These are phyloP conservation scores for Moesziomyces sp. DNA, from an alignment of 1,284 basidiomycete species.

Conservation along the genomic window DNA sequence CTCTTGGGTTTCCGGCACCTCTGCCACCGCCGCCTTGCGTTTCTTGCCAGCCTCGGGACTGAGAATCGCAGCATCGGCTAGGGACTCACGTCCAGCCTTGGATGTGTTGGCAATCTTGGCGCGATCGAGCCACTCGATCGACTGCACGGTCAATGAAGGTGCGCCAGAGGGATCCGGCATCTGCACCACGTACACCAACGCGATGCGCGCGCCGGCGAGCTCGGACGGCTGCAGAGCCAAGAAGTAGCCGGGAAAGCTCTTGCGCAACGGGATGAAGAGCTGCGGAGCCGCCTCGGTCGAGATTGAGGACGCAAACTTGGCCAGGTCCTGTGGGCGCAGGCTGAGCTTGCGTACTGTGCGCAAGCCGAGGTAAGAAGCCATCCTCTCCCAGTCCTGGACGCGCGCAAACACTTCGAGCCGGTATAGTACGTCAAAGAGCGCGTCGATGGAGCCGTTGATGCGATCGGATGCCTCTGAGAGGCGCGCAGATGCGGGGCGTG, in stretches of 20 bases:
- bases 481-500: constrained; percentile 20
- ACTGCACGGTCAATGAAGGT: constrained; percentile 39
- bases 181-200: constrained; percentile 45
- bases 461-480: constrained; percentile 45
- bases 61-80: not conserved
- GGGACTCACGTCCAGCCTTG: constrained; percentile 3
- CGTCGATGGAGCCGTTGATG: constrained; percentile 44
- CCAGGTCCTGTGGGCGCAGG: constrained; percentile 69
- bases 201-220: constrained; percentile 31
- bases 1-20: not conserved
- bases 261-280: constrained; percentile 48
- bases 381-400: constrained; percentile 60
- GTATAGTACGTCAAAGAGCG: constrained; percentile 44
- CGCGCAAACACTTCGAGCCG: constrained; percentile 49
- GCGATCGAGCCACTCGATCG: constrained; percentile 58
- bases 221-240: constrained; percentile 48
- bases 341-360: constrained; percentile 78
- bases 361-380: constrained; percentile 68
- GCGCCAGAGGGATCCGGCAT: constrained; percentile 35
- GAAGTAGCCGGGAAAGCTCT: constrained; percentile 52
- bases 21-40: constrained; percentile 11
- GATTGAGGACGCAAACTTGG: constrained; percentile 43
- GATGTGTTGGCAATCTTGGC: constrained; percentile 25
- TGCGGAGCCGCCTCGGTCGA: constrained; percentile 31
- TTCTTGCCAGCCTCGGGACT: constrained; percentile 22